Evolutionary conservation across 2,329 filamentous ascomycete genomes (phyloP), one percentile per base, ranked within the genome.

Genomic region (Cadophora gregata): DNA sequence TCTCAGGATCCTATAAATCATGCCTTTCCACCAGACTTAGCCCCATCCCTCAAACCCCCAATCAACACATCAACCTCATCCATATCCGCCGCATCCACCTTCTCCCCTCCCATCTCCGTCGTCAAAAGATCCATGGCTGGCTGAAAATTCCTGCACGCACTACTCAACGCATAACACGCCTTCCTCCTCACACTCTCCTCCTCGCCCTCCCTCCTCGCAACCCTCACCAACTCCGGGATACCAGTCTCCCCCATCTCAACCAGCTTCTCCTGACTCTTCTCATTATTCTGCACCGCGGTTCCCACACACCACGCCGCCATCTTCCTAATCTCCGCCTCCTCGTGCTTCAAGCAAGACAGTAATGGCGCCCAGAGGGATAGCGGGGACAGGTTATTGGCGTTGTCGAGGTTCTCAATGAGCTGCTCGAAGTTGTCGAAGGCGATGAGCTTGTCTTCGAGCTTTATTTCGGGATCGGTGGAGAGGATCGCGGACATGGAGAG

Each of bases 351-450:
- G 70, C 91, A 87, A 9, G 84, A 80, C 12, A 97, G 82, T 47
- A 99, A 83, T 10, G 93, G 93, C 12, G 86, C 85, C 96, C 96
- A 99, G 36, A 98, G 84, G 7, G 86, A 85, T 24, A 97, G 82
- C 31, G 86, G 86, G 71, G 89, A 89, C 73, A 99, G 86, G 80
- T 97, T 96, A 83, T 98, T 99, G 66, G 96, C 95, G 79, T 99
- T 99, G 84, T 99, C 96, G 74, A 98, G 88, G 70, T 87, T 89
- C 82, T 97, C 93, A 75, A 97, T 90, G 67, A 97, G 84, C 79
- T 97, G 93, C 81, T 97, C 94, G 70, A 97, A 91, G 81, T 97
- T 97, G 85, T 97, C 94, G 80, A 97, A 96, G 45, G 94, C 94
- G 66, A 89, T 86, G 63, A 96, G 80, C 78, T 92, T 93, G 80